These are phyloP conservation scores for Phytophthora citrophthora DNA, from an alignment of 352 stramenopile genomes.

Conservation along the genomic window DNA sequence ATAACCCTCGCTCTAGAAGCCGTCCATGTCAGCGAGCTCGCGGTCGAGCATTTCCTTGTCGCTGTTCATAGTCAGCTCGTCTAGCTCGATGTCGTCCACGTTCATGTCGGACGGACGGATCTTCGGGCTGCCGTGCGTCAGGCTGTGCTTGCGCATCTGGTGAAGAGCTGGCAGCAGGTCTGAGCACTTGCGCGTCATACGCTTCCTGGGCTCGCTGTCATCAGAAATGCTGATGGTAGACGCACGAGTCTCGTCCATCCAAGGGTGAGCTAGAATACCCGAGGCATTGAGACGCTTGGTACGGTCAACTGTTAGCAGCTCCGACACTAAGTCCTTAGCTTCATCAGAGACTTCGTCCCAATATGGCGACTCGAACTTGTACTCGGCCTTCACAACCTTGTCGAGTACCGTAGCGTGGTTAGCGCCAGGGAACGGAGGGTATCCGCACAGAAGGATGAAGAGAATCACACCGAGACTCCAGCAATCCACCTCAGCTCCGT, in stretches of 20 bases:
- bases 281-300: slow-evolving; percentile 68
- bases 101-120: slow-evolving; percentile 82
- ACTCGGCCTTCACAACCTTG: slow-evolving; percentile 84
- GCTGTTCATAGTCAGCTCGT: slow-evolving; percentile 55
- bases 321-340: slow-evolving; percentile 96
- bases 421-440: slow-evolving; percentile 83
- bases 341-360: slow-evolving; percentile 95
- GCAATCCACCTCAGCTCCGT: slow-evolving; percentile 92
- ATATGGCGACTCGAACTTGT: slow-evolving; percentile 91
- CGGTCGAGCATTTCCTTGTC: slow-evolving; percentile 73
- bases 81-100: slow-evolving; percentile 64
- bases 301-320: slow-evolving; percentile 92
- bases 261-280: slow-evolving; percentile 76
- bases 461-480: slow-evolving; percentile 95
- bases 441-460: slow-evolving; percentile 95
- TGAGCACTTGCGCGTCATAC: slow-evolving; percentile 53
- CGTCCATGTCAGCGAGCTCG: slow-evolving; percentile 65
- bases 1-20: slow-evolving; percentile 41
- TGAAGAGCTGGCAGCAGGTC: slow-evolving; percentile 70
- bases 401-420: slow-evolving; percentile 78
- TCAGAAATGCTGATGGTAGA: slow-evolving; percentile 32
- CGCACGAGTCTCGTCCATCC: slow-evolving; percentile 65
- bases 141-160: slow-evolving; percentile 79
- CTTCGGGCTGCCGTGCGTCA: slow-evolving; percentile 72
- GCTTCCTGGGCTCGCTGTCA: slow-evolving; percentile 38